Conservation (phyloP, 805 yeast species). For the Saccharomycopsis fibuligera region DNA sequence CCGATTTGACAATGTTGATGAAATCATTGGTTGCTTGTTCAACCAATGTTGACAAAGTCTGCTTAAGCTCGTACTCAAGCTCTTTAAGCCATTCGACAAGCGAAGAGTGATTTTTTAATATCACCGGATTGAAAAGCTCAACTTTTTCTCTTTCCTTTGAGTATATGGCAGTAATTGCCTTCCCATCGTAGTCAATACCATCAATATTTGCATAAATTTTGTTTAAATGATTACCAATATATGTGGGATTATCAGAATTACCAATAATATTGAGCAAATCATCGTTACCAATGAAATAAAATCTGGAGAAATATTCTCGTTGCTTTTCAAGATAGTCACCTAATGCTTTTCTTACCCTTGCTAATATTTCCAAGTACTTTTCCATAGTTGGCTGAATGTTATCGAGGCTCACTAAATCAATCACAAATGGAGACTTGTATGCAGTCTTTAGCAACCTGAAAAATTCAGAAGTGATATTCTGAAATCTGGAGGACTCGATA, state of each 20-base stretch:
- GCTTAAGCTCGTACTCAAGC: conserved; percentile 49
- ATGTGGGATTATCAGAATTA: conserved; percentile 38
- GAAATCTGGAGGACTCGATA: conserved; percentile 60
- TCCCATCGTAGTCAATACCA: conserved; percentile 33
- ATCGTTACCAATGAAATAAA: conserved; percentile 86
- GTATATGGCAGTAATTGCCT: conserved; percentile 37
- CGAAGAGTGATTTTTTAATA: conserved; percentile 34
- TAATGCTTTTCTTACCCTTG: conserved; percentile 55
- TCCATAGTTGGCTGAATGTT: conserved; percentile 43
- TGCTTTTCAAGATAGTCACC: conserved; percentile 77
- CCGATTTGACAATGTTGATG: conserved; percentile 12
- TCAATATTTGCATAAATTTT: conserved; percentile 69
- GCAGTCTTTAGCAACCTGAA: conserved; percentile 43
- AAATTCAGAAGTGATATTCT: conserved; percentile 56
- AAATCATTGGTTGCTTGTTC: conserved; percentile 29
- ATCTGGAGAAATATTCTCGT: conserved; percentile 69
- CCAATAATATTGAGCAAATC: conserved; percentile 83
- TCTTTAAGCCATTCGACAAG: conserved; percentile 57
- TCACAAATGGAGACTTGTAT: conserved; percentile 41
- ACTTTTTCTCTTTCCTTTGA: conserved; percentile 68
- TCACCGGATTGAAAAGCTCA: conserved; percentile 36
- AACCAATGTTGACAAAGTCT: conserved; percentile 38
- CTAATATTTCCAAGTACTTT: conserved; percentile 49
- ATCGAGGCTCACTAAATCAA: conserved; percentile 49
- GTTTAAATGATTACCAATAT: conserved; percentile 51